Evolutionary conservation across 257 asterid genomes (phyloP).

Genomic region (Solanum paucissectum): DNA sequence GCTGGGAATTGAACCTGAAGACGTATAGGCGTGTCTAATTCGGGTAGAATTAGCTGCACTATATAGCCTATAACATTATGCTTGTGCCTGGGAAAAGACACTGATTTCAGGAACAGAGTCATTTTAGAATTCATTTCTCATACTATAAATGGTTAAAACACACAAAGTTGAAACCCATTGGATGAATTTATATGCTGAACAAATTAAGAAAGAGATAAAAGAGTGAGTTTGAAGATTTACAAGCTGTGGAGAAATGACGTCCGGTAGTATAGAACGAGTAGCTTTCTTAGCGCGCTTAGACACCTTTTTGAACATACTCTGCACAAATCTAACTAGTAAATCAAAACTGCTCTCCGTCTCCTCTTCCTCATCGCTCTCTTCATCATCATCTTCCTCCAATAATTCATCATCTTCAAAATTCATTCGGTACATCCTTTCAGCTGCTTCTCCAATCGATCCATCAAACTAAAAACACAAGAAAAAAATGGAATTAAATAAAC

Average conservation of each 20-base stretch:
- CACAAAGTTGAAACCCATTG: neutral
- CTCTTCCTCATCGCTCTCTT: constrained; percentile 21
- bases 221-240: constrained; percentile 3
- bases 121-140: neutral
- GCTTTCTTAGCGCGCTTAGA: constrained; percentile 22
- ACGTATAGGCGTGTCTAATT: neutral
- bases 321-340: constrained; percentile 19
- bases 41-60: neutral
- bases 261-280: constrained; percentile 23
- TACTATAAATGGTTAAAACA: neutral
- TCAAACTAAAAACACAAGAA: neutral
- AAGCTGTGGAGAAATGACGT: constrained; percentile 24
- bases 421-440: constrained; percentile 9
- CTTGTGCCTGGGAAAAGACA: neutral
- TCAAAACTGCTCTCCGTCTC: constrained; percentile 22
- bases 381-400: constrained; percentile 8
- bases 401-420: constrained; percentile 10
- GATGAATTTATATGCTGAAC: neutral
- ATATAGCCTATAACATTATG: neutral
- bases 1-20: neutral
- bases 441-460: constrained; percentile 8
- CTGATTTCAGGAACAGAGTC: neutral
- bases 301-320: constrained; percentile 23
- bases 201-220: neutral
- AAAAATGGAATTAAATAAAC: neutral